Evolutionary conservation across 208 protist genomes (phyloP), one percentile per base, ranked within the genome.

Genomic region (Phytomonas sp.): DNA sequence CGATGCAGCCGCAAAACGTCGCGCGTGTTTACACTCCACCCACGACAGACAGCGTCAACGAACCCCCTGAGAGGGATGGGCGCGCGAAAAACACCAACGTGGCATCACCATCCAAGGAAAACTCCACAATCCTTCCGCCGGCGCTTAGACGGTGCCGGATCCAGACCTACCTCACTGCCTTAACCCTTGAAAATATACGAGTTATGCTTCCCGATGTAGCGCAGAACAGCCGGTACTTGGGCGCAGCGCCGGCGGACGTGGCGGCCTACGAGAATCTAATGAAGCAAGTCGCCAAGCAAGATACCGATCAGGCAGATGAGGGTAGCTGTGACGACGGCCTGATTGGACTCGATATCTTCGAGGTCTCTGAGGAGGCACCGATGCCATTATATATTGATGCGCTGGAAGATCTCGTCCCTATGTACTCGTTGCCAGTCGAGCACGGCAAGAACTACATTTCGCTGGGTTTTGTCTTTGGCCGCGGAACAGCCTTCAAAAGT

Each of bases 381-480:
- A 62, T 70, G 64, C 74, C 69, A n/a, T 83, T 92, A 61, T 84
- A 81, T 65, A 62, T 89, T 30, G 60, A 70, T 9, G 60, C 81
- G 62, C 56, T 81, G 73, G 37, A 78, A 59, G 6, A 51, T 62
- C 20, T 62, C 65, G 20, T 94, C 29, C 72, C 75, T 3, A 79
- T 90, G 33, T 90, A 92, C 70, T 79, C 89, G 1, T 70, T 95
- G 26, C 89, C 89, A 0, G 85, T 95, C 4, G 83, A 93, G 69
- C 87, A 95, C 71, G 89, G 89, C 11, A 72, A 62, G 17, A 76
- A 71, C 40, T 95, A 95, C 76, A 84, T 89, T 46, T 88, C 84
- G n/a, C 79, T 95, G 67, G 85, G 82, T 33, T 95, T 89, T 71
- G 89, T 83, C 29, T 95, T 95, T 82, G 89, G 89, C 32, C 70